Evolutionary conservation across 2,329 filamentous ascomycete genomes (phyloP), one percentile per base, ranked within the genome.

Genomic region (Phoma sp.): DNA sequence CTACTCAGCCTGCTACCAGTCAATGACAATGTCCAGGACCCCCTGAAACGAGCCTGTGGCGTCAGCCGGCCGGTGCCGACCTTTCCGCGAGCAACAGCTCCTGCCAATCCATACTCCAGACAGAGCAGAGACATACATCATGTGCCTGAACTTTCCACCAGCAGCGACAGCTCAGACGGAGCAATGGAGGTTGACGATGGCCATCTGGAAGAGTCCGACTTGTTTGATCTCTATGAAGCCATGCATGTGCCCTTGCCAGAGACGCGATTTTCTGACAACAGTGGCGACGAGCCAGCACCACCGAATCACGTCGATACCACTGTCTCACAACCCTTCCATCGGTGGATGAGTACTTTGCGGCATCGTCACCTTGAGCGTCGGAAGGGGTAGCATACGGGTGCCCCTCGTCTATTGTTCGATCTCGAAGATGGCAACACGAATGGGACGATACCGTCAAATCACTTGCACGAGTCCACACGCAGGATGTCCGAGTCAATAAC

Each of bases 291-390:
- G 20, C 42, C 46, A 11, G 49, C 48, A 32, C 21, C 50, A 38
- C 33, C 29, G 21, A 32, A 47, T 9, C 42, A 43, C 17, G 21
- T 47, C 1, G 23, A 45, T 37, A 32, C 34, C 34, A 39, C 45
- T 30, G 56, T 26, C 42, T 60, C 60, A 21, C 67, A 68, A 5
- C 85, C 87, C 3, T 91, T 93, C 64, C 82, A 84, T 36, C 87
- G 84, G 71, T 93, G 90, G 89, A 84, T 93, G 75, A 87, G 79
- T 59, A 88, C 83, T 6, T 76, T 93, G 18, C 84, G 88, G 56
- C 84, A 81, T 58, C 83, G 83, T 66, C 83, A 74, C 53, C 61
- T 65, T 26, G 61, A 71, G 17, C 67, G 63, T 14, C 76, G 66
- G 32, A 76, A 75, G 52, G 70, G 76, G 76, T 50, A 68, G 57